Percentiles rank a stretch among this genome's conserved stretches.
phyloP scores from a whole-genome alignment of 352 stramenopile genomes.

The Globisporangium megalacanthum region DNA sequence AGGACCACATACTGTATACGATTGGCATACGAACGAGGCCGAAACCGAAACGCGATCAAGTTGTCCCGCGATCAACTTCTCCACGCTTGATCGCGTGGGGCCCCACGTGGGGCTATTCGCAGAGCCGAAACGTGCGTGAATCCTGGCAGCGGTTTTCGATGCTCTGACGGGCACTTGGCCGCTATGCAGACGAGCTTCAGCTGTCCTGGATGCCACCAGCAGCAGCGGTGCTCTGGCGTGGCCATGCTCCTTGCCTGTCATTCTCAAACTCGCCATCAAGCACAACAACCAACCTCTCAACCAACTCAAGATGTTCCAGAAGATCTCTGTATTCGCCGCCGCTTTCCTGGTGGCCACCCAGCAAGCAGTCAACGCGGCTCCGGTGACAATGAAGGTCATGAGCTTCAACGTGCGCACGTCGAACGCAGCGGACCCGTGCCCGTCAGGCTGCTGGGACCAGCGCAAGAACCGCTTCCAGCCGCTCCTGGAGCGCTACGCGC shows the following conservation, averaged over 20 bases:
- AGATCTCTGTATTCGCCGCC: background rate
- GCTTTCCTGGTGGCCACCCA: background rate
- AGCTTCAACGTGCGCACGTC: constrained; percentile 72
- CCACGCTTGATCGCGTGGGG: too few species aligned
- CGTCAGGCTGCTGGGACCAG: constrained; percentile 51
- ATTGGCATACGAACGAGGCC: too few species aligned
- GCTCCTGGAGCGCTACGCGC: constrained; percentile 38
- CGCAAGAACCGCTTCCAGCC: constrained; percentile 36
- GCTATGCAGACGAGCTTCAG: too few species aligned
- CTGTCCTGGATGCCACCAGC: too few species aligned
- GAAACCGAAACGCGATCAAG: too few species aligned
- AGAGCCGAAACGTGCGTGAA: too few species aligned
- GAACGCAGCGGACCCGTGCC: constrained; percentile 54
- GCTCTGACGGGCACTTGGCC: too few species aligned
- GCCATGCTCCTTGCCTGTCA: background rate
- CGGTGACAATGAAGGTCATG: constrained; percentile 41
- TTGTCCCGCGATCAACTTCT: too few species aligned
- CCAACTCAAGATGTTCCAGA: constrained; percentile 3
- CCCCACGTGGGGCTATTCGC: too few species aligned
- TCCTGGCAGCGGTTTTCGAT: too few species aligned
- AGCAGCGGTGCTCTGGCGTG: too few species aligned
- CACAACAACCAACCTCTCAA: background rate
- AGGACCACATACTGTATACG: too few species aligned
- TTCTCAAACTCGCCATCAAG: background rate
- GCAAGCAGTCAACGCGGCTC: background rate